Evolutionary conservation across 257 asterid species (phyloP).

Genomic region (Capsicum pubescens): DNA sequence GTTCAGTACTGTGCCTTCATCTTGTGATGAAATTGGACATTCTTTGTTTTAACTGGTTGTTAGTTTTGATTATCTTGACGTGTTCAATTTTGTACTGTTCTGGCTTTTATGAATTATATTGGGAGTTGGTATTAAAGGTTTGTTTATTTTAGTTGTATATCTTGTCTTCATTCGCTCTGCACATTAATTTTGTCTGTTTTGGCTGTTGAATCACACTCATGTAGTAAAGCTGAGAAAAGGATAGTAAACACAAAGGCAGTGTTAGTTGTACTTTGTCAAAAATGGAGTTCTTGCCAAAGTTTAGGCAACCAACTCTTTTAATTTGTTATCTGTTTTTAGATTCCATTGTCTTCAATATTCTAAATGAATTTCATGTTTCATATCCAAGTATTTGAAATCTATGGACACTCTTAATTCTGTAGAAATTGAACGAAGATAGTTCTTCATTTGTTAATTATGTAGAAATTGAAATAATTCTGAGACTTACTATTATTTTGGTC

Average conservation of each 20-base stretch:
- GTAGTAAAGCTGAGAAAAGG: neutral
- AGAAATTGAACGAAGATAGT: neutral
- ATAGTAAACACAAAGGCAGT: neutral
- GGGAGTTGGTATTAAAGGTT: neutral
- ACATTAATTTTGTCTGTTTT: neutral
- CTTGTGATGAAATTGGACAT: neutral
- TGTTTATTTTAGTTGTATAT: neutral
- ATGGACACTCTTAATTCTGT: neutral
- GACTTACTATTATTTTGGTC: conserved; percentile 37
- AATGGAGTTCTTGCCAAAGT: neutral
- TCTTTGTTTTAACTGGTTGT: neutral
- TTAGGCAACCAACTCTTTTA: neutral
- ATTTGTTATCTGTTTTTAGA: neutral
- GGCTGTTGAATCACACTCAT: conserved; percentile 15
- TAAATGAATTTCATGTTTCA: conserved; percentile 9
- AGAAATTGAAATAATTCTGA: conserved; percentile 25
- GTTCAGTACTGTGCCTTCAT: neutral
- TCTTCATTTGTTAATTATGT: neutral
- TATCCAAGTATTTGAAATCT: neutral
- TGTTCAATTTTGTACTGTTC: neutral
- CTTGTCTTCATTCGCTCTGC: conserved; percentile 14
- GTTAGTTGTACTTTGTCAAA: conserved; percentile 7
- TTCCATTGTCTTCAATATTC: neutral
- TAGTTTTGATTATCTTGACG: neutral
- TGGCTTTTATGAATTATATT: neutral